These are phyloP conservation scores for Plasmodium chabaudi DNA, from an alignment of 169 alveolate genomes.

Conservation along the genomic window DNA sequence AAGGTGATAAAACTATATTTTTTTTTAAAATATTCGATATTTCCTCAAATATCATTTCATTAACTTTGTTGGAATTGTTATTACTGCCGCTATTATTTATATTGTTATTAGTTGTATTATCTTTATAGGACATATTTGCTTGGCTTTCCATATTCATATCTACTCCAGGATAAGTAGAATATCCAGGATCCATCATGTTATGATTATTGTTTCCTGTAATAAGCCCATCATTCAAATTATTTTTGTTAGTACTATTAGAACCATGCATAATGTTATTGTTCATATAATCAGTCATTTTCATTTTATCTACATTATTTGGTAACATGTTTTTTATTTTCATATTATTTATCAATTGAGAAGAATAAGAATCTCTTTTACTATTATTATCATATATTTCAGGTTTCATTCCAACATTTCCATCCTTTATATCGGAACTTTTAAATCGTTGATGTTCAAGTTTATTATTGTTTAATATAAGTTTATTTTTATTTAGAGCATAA, in stretches of 20 bases:
- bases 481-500: slow-evolving; percentile 38
- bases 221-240: not conserved
- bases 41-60: slow-evolving; percentile 51
- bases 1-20: slow-evolving; percentile 40
- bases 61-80: slow-evolving; percentile 8
- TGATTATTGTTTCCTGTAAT: not conserved
- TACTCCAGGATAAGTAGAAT: not conserved
- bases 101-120: not conserved
- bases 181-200: too few species aligned
- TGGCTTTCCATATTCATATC: not conserved
- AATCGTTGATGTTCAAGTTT: slow-evolving; percentile 4
- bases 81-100: not conserved
- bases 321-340: slow-evolving; percentile 16
- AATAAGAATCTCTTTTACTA: slow-evolving; percentile 19
- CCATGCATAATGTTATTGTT: not conserved
- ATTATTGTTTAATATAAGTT: slow-evolving; percentile 11
- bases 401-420: slow-evolving; percentile 13
- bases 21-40: slow-evolving; percentile 51
- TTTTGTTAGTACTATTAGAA: not conserved
- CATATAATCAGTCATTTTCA: slow-evolving; percentile 20
- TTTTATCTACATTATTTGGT: slow-evolving; percentile 12
- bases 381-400: slow-evolving; percentile 44
- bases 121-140: not conserved
- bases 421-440: slow-evolving; percentile 29
- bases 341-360: slow-evolving; percentile 21